phyloP scores from a whole-genome alignment of 2,329 filamentous ascomycete species.

The Byssochlamys sp. region DNA sequence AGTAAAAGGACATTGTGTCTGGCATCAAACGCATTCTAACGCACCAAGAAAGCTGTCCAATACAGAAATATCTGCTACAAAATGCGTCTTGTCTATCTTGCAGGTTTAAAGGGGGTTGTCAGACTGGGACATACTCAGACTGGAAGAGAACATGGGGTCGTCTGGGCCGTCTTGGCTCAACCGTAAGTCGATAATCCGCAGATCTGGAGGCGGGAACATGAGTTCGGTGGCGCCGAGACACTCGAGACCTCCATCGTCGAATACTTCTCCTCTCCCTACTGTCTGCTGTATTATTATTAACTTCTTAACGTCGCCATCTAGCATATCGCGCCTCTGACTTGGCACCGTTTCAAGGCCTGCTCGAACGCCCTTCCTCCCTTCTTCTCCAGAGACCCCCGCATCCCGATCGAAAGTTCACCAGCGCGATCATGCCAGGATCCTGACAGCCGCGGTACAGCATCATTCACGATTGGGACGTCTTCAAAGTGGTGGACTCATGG shows the following conservation, averaged over 20 bases:
- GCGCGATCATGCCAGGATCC: background rate
- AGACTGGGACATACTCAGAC: no score
- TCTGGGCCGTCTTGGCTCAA: background rate
- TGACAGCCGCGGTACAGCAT: background rate
- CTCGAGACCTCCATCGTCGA: background rate
- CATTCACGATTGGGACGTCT: background rate
- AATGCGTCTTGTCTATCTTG: no score
- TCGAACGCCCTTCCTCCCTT: background rate
- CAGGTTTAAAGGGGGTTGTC: no score
- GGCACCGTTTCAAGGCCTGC: background rate
- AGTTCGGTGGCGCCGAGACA: background rate
- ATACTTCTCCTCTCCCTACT: background rate
- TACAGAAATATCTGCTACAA: no score
- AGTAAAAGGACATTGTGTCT: no score
- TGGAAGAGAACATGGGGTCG: no score
- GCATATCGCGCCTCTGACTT: background rate
- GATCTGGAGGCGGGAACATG: no score
- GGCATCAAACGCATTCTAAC: no score
- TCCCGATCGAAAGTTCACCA: background rate
- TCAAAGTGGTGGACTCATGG: constrained; percentile 2
- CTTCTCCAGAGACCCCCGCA: background rate
- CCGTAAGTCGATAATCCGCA: background rate
- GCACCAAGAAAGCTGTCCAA: no score
- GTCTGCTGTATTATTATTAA: background rate
- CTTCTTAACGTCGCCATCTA: background rate